Percentiles rank a stretch among this genome's conserved stretches.
Evolutionary conservation across 352 stramenopile species (phyloP).

Genomic region (Phytophthora pluvialis): DNA sequence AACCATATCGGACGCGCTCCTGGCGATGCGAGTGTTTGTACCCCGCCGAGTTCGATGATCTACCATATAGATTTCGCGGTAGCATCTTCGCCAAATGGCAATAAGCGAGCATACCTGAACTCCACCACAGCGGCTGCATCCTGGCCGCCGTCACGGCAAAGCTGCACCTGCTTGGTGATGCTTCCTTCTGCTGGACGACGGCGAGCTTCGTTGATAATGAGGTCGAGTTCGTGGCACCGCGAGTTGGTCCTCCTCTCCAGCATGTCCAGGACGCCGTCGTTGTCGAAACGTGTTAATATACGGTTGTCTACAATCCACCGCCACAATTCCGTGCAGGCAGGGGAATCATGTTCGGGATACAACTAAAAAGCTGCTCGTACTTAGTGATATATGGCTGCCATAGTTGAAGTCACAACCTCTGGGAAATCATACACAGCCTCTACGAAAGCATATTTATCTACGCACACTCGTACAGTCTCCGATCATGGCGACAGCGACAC

Average conservation of each 20-base stretch:
- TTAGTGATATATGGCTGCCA: no score
- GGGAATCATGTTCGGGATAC: no score
- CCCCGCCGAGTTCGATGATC: slow-evolving; percentile 17
- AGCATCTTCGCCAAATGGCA: slow-evolving; percentile 16
- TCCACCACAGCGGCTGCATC: slow-evolving; percentile 15
- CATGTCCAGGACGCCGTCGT: slow-evolving; percentile 9
- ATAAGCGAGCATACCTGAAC: slow-evolving; percentile 13
- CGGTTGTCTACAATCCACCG: no score
- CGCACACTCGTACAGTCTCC: neutral
- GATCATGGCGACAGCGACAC: slow-evolving; percentile 28
- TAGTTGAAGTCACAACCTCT: neutral
- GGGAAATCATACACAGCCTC: neutral
- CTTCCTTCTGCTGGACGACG: neutral
- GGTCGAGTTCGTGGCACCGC: slow-evolving; percentile 21
- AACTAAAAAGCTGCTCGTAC: no score
- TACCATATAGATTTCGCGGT: slow-evolving; percentile 21
- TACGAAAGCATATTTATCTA: neutral
- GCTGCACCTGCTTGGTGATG: slow-evolving; percentile 7
- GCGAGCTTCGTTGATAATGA: slow-evolving; percentile 13
- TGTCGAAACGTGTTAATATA: slow-evolving; percentile 9
- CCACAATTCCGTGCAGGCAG: no score
- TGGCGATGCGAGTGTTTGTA: neutral
- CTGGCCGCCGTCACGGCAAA: slow-evolving; percentile 19
- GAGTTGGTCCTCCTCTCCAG: slow-evolving; percentile 18
- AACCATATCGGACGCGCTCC: slow-evolving; percentile 12